Evolutionary conservation across 202 grass and related monocot genomes (phyloP), one percentile per base, ranked within the genome.

Genomic region (Carex arenaria): DNA sequence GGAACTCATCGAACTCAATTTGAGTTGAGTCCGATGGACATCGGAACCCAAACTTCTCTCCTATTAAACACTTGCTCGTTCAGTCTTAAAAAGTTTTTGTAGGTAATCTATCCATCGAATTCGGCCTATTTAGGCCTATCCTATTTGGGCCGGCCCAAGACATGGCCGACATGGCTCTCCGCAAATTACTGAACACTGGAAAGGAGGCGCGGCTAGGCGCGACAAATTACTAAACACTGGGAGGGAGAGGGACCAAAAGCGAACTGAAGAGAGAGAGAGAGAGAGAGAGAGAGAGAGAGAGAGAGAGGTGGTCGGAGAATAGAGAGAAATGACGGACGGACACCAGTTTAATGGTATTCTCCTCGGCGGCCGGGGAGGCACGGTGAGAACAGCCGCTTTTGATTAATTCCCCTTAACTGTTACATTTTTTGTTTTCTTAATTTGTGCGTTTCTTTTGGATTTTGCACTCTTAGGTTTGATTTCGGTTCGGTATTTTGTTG

Each of bases 361-460:
- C 42, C 94, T 97, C 70, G 90, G 92, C n/a, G 94, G 92, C 55
- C 92, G 90, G 31, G 90, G 91, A 61, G 92, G 90, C 84, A 91
- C 88, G 34, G 92, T 97, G 87, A 88, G 88, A 72, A 5, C 11
- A 67, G 7, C 7, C 38, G 13, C 69, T 3, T 49, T 40, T 23
- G 2, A 23, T 32, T 18, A 5, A 22, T 11, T 40, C n/a, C 54
- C 9, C 28, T 78, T 45, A 17, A 9, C 10, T 19, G 10, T 87
- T 10, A 8, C 15, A 1, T 31, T 22, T n/a, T 2, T 30, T 4
- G 26, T 18, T 17, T 12, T 26, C 12, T 70, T 38, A 22, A 42
- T 43, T 9, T 82, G 12, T 9, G 5, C 36, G n/a, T 80, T 20
- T 80, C 8, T 2, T 64, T 20, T 30, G 78, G 4, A 47, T 64